These are phyloP conservation scores for Aspergillus nidulans DNA, from an alignment of 495 filamentous ascomycete species.

Conservation along the genomic window DNA sequence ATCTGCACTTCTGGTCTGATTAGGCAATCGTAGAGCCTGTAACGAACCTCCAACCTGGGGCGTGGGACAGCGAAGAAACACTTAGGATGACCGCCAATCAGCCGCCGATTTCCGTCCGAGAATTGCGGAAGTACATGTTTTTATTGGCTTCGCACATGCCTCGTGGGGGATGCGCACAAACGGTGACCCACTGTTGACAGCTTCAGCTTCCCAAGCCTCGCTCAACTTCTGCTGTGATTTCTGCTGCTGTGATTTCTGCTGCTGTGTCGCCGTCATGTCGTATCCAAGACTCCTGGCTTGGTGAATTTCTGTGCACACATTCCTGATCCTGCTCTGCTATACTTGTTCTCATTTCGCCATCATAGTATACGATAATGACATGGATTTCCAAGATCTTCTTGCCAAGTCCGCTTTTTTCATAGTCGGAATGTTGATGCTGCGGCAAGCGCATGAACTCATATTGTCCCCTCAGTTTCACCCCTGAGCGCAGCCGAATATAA, in stretches of 20 bases:
- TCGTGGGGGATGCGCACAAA: constrained; percentile 18
- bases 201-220: constrained; percentile 4
- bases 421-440: no score
- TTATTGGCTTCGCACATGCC: constrained; percentile 13
- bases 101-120: background rate
- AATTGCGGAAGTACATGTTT: background rate
- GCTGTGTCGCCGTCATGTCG: no score
- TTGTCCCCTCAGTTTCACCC: background rate
- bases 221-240: no score
- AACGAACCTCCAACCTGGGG: background rate
- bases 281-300: no score
- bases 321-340: no score
- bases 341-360: no score
- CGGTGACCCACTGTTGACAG: constrained; percentile 26
- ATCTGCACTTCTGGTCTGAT: background rate
- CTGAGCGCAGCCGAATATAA: background rate
- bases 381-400: no score
- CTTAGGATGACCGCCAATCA: background rate
- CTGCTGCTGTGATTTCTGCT: background rate
- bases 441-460: no score
- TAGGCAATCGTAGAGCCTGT: background rate
- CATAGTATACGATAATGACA: no score
- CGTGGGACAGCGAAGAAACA: background rate
- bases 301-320: no score
- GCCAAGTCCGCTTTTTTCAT: no score